A percentile compares a stretch with the other conserved stretches of the same genome.
phyloP scores from a whole-genome alignment of 225 moss, liverwort and hornwort genomes.

The Polytrichum commune region DNA sequence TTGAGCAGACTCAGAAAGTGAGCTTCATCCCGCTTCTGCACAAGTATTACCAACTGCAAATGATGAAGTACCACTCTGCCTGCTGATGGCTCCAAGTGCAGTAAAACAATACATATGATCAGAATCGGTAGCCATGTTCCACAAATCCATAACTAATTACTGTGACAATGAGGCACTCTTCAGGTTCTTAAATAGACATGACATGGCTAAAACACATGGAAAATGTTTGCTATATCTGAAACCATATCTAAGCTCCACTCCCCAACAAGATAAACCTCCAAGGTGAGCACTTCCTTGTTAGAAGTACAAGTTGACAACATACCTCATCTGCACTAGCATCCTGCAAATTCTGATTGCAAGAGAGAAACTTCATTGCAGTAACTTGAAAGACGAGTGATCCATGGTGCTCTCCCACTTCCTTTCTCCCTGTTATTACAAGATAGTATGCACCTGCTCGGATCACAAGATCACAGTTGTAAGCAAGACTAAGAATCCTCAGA shows the following conservation, averaged over 20 bases:
- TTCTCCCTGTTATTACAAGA: conserved; percentile 54
- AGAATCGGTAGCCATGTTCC: no score
- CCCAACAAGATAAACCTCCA: no score
- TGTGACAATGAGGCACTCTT: no score
- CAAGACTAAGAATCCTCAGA: no score
- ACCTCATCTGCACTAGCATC: conserved; percentile 64
- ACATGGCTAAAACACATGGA: no score
- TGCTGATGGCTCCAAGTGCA: background rate
- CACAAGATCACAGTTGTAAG: background rate
- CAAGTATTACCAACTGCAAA: background rate
- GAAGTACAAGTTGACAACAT: background rate
- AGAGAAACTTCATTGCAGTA: conserved; percentile 66
- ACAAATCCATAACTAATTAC: no score
- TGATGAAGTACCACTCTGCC: background rate
- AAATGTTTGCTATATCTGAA: no score
- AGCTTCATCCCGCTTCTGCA: conserved; percentile 73
- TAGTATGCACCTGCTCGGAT: conserved; percentile 53
- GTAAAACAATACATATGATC: no score
- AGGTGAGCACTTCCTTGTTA: no score
- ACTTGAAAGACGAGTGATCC: conserved; percentile 51
- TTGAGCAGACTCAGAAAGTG: conserved; percentile 57
- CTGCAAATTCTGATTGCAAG: conserved; percentile 46
- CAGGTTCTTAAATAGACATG: no score
- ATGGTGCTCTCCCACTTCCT: conserved; percentile 47
- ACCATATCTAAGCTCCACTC: no score